phyloP scores from a whole-genome alignment of 192 early-diverging fungal genomes.

The Dimargaris cristalligena region DNA sequence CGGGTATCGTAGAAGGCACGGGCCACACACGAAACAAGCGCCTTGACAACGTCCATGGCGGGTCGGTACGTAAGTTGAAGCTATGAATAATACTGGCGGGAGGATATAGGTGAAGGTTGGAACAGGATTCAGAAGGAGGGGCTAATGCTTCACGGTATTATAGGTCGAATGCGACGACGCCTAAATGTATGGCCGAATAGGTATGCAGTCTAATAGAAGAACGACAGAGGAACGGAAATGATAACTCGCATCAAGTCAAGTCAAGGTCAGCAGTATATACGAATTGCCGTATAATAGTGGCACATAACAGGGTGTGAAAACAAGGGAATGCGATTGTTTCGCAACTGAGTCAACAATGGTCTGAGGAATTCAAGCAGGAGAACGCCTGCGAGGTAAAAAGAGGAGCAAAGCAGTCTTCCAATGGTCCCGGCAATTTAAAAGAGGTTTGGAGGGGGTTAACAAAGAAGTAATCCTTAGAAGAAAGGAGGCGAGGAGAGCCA shows the following conservation, averaged over 20 bases:
- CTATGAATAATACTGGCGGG: background rate
- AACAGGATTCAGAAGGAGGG: constrained; percentile 17
- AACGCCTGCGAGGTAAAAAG: no score
- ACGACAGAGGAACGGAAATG: background rate
- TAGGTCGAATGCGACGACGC: background rate
- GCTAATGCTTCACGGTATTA: constrained; percentile 7
- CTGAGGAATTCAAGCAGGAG: no score
- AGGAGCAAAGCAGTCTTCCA: no score
- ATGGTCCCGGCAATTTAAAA: no score
- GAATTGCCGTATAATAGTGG: no score
- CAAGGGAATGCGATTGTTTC: no score
- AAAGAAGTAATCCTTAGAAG: no score
- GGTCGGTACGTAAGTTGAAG: background rate
- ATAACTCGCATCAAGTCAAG: background rate
- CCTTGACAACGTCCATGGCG: constrained; percentile 29
- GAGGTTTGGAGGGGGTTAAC: no score
- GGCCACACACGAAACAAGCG: constrained; percentile 53
- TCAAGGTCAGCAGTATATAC: no score
- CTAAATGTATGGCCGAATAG: background rate
- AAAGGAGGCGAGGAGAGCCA: no score
- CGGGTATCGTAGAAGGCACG: constrained; percentile 70
- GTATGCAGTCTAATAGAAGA: constrained; percentile 1
- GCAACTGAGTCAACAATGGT: no score
- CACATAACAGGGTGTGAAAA: no score
- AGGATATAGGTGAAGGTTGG: constrained; percentile 13